These are phyloP conservation scores for Hymenoscyphus fraxineus DNA, from an alignment of 2,329 filamentous ascomycete genomes.

Conservation along the genomic window DNA sequence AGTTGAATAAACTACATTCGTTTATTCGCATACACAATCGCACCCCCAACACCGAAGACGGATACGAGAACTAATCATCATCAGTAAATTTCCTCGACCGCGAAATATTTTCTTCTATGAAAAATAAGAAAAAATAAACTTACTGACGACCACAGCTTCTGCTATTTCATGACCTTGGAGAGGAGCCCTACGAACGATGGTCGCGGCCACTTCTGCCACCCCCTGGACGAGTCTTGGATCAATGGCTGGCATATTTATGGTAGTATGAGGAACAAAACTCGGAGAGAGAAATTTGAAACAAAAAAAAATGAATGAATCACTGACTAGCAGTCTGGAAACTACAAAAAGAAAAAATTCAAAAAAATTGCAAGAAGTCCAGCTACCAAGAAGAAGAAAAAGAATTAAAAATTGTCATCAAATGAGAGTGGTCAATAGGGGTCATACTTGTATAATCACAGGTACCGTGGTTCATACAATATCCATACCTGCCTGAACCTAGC, in stretches of 20 bases:
- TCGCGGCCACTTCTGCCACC: not conserved
- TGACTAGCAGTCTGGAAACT: not conserved
- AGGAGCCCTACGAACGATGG: not conserved
- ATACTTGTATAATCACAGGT: no score
- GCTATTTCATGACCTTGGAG: not conserved
- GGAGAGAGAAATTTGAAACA: not conserved
- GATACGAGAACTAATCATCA: slow-evolving; percentile 8
- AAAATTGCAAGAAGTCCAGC: not conserved
- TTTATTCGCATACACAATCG: slow-evolving; percentile 10
- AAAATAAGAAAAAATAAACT: not conserved
- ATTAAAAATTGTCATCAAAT: not conserved
- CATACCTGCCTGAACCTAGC: no score
- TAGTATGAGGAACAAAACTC: not conserved
- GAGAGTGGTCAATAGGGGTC: no score
- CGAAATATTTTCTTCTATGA: not conserved
- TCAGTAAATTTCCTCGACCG: not conserved
- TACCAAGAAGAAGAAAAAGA: not conserved
- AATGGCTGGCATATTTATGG: not conserved
- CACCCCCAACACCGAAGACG: slow-evolving; percentile 16
- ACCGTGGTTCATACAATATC: no score
- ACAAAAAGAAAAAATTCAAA: not conserved
- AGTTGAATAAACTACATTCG: slow-evolving; percentile 2
- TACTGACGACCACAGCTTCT: not conserved
- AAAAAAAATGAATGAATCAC: not conserved
- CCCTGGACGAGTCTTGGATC: not conserved